Evolutionary conservation across 441 rosid genomes (phyloP).

Genomic region (Erysimum pusillum): DNA sequence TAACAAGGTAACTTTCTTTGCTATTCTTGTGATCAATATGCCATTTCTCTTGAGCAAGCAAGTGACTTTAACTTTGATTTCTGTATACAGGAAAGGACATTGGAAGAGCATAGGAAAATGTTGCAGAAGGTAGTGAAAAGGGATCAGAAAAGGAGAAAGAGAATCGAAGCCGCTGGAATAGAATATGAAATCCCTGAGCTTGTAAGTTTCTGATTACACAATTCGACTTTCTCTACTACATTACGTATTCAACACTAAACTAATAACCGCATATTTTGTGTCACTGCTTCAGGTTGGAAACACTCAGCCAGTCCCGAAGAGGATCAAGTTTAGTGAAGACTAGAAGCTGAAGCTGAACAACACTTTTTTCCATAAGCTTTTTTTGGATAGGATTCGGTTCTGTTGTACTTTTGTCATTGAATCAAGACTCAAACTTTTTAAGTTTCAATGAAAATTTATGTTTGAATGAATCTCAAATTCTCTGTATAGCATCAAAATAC

Average conservation of each 20-base stretch:
- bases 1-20: constrained; percentile 37
- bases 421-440: constrained; percentile 6
- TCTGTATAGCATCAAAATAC: constrained; percentile 41
- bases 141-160: too few relatives aligned
- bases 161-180: too few relatives aligned
- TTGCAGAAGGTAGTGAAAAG: too few relatives aligned
- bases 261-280: background rate
- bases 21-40: background rate
- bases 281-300: constrained; percentile 70
- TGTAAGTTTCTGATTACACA: too few relatives aligned
- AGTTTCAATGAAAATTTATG: constrained; percentile 23
- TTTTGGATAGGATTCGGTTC: constrained; percentile 22
- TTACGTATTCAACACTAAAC: background rate
- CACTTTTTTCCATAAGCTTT: constrained; percentile 7
- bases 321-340: constrained; percentile 80
- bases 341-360: constrained; percentile 35
- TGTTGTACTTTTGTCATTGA: constrained; percentile 26
- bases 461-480: constrained; percentile 33
- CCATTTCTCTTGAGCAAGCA: background rate
- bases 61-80: too few relatives aligned
- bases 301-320: constrained; percentile 66
- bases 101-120: too few relatives aligned
- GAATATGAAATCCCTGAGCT: too few relatives aligned
- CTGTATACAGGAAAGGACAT: too few relatives aligned
- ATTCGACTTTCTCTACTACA: constrained; percentile 5